Evolutionary conservation across 176 grass and related monocot genomes (phyloP).

Genomic region (Ampelocalamus luodianensis): DNA sequence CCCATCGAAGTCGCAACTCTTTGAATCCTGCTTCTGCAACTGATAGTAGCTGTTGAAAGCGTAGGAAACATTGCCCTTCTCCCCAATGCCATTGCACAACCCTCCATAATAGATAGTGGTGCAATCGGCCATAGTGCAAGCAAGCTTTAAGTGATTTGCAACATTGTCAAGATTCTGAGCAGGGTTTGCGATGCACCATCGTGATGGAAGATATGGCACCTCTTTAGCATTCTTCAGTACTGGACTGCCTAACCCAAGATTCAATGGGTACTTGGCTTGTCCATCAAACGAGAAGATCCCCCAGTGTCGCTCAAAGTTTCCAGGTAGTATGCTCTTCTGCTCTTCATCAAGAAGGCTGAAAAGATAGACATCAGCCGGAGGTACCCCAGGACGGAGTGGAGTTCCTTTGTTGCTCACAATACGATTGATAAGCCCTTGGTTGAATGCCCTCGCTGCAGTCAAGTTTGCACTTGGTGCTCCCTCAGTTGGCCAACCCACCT

Average conservation of each 20-base stretch:
- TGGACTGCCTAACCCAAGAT: slow-evolving; percentile 70
- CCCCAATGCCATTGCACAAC: slow-evolving; percentile 78
- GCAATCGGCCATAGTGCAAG: slow-evolving; percentile 80
- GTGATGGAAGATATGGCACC: slow-evolving; percentile 79
- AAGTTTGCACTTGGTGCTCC: slow-evolving; percentile 89
- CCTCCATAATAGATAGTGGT: slow-evolving; percentile 81
- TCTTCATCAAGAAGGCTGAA: slow-evolving; percentile 91
- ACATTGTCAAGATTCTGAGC: slow-evolving; percentile 47
- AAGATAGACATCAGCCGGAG: slow-evolving; percentile 84
- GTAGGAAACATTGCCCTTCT: slow-evolving; percentile 84
- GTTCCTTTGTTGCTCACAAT: slow-evolving; percentile 87
- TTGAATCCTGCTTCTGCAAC: slow-evolving; percentile 78
- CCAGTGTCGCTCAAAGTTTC: slow-evolving; percentile 95
- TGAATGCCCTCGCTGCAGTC: slow-evolving; percentile 86
- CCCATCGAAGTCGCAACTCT: slow-evolving; percentile 81
- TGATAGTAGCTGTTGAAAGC: slow-evolving; percentile 99
- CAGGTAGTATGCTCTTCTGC: slow-evolving; percentile 74
- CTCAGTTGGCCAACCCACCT: slow-evolving; percentile 93
- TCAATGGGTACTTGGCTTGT: slow-evolving; percentile 89
- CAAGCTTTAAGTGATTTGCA: slow-evolving; percentile 80
- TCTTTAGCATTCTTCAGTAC: slow-evolving; percentile 79
- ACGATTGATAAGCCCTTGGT: slow-evolving; percentile 79
- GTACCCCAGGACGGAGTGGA: slow-evolving; percentile 73
- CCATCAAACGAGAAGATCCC: slow-evolving; percentile 94
- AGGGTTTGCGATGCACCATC: slow-evolving; percentile 83